Conservation (phyloP, 441 rosid genomes). For the Dalechampia spathulata region DNA sequence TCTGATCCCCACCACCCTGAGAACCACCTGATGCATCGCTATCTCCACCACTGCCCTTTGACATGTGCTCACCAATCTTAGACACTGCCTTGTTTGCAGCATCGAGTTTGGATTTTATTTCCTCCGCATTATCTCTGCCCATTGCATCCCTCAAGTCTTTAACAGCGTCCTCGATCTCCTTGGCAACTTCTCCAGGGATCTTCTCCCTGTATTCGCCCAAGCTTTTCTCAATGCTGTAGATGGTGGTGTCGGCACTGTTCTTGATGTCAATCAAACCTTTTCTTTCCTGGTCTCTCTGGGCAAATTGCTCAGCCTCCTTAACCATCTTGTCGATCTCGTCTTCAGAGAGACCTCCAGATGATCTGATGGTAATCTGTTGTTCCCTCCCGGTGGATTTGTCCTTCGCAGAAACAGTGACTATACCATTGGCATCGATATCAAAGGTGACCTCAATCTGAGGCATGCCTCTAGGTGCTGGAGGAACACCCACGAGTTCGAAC, state of each 20-base stretch:
- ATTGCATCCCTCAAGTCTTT: slow-evolving; percentile 55
- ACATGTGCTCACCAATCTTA: slow-evolving; percentile 88
- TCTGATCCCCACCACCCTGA: slow-evolving; percentile 50
- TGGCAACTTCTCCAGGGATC: slow-evolving; percentile 62
- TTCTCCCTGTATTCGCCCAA: slow-evolving; percentile 77
- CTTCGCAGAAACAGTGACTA: slow-evolving; percentile 93
- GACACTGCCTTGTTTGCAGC: slow-evolving; percentile 85
- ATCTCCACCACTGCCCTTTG: slow-evolving; percentile 47
- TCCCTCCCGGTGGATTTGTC: slow-evolving; percentile 89
- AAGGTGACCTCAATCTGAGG: no score
- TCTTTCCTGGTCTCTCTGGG: slow-evolving; percentile 80
- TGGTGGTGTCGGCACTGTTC: slow-evolving; percentile 77
- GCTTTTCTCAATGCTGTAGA: slow-evolving; percentile 89
- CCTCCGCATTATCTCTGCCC: slow-evolving; percentile 54
- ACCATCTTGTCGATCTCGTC: slow-evolving; percentile 97
- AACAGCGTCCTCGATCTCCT: slow-evolving; percentile 72
- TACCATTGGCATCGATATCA: slow-evolving; percentile 94
- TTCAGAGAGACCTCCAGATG: slow-evolving; percentile 90
- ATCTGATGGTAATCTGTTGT: slow-evolving; percentile 90
- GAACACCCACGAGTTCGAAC: slow-evolving; percentile 88
- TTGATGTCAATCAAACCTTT: slow-evolving; percentile 64
- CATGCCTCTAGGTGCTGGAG: no score
- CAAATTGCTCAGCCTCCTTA: slow-evolving; percentile 73
- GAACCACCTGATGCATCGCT: slow-evolving; percentile 51
- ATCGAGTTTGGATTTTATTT: slow-evolving; percentile 73